A percentile compares a stretch with the other conserved stretches of the same genome.
phyloP scores from a whole-genome alignment of 1,284 basidiomycete genomes.

The Papiliotrema laurentii region DNA sequence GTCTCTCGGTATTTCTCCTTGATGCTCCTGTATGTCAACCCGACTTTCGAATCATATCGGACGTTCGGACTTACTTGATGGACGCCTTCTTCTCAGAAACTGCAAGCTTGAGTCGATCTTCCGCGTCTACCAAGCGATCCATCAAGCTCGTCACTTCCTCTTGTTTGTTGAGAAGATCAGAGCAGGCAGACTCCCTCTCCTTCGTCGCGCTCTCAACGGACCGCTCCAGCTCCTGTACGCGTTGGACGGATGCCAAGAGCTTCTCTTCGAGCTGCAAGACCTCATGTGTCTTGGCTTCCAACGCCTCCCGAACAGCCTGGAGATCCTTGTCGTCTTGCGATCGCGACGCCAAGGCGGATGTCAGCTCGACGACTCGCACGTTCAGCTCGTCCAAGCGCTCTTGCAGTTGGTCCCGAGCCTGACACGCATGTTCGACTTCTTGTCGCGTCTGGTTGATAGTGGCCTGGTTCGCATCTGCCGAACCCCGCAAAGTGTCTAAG shows the following conservation, averaged over 20 bases:
- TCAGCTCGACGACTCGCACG: background rate
- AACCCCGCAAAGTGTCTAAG: background rate
- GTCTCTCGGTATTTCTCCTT: slow-evolving; percentile 2
- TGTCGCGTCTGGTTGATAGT: background rate
- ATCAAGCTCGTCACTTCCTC: background rate
- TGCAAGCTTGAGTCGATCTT: slow-evolving; percentile 1
- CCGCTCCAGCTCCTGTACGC: background rate
- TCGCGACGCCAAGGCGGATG: background rate
- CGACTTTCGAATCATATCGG: background rate
- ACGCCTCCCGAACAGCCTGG: background rate
- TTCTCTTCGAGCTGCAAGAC: background rate
- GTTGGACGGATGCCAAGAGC: background rate
- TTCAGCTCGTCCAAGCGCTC: background rate
- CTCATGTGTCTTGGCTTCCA: background rate
- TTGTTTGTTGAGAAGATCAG: background rate
- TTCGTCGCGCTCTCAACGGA: too few species aligned
- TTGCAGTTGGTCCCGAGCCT: background rate
- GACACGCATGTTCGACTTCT: background rate
- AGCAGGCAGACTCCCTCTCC: background rate
- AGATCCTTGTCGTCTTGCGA: background rate
- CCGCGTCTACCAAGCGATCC: background rate
- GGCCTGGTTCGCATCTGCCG: background rate
- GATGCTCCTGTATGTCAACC: background rate
- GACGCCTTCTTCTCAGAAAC: slow-evolving; percentile 1
- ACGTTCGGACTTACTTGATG: slow-evolving; percentile 2